Percentiles rank a stretch among this genome's conserved stretches.
phyloP scores from a whole-genome alignment of 805 yeast species.

The Nakazawaea anatomiae region DNA sequence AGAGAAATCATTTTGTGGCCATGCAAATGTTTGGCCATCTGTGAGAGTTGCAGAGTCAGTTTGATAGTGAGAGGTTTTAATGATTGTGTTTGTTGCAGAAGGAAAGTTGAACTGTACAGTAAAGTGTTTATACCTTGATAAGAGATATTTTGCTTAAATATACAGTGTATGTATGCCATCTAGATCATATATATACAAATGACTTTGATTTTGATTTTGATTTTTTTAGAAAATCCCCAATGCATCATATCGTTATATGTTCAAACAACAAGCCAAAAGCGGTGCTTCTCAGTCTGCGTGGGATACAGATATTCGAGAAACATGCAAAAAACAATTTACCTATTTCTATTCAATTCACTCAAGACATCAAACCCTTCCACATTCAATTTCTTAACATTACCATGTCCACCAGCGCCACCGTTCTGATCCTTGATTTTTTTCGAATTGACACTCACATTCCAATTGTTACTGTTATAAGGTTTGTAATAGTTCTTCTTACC shows the following conservation, averaged over 20 bases:
- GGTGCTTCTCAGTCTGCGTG: no score
- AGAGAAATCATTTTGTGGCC: slow-evolving; percentile 89
- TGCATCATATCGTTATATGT: no score
- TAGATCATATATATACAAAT: no score
- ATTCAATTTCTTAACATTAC: background rate
- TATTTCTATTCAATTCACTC: slow-evolving; percentile 1
- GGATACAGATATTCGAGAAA: no score
- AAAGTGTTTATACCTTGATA: slow-evolving; percentile 50
- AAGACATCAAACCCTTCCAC: slow-evolving; percentile 5
- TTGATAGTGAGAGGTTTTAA: slow-evolving; percentile 67
- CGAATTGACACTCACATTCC: background rate
- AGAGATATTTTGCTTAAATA: background rate
- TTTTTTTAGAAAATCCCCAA: no score
- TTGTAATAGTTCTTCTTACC: slow-evolving; percentile 5
- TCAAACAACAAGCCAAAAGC: no score
- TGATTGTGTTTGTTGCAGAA: slow-evolving; percentile 82
- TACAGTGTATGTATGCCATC: no score
- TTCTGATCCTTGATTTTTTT: background rate
- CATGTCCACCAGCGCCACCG: background rate
- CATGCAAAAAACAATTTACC: background rate
- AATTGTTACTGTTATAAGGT: background rate
- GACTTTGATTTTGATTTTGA: no score
- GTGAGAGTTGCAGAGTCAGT: slow-evolving; percentile 76
- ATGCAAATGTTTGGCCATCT: slow-evolving; percentile 81
- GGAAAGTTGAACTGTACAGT: slow-evolving; percentile 62